phyloP scores from a whole-genome alignment of 2,329 filamentous ascomycete species.

The Orbilia blumenaviensis region DNA sequence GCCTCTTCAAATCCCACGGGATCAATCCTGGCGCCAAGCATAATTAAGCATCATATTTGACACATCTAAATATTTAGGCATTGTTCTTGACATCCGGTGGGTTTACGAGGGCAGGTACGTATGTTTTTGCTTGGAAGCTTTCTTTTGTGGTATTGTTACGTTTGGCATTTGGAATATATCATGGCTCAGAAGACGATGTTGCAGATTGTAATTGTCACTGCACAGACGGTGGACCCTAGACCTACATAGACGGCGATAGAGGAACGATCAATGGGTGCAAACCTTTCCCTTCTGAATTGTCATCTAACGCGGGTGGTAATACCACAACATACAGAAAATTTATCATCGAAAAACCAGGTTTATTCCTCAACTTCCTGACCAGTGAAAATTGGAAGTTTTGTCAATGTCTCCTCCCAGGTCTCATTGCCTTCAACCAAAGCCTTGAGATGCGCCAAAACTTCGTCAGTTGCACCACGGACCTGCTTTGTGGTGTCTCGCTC shows the following conservation, averaged over 20 bases:
- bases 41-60: not conserved
- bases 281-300: no score
- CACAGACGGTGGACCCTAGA: no score
- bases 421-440: slow-evolving; percentile 71
- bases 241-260: no score
- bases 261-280: no score
- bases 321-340: not conserved
- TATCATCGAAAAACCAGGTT: not conserved
- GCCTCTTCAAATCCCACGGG: slow-evolving; percentile 34
- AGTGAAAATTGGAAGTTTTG: slow-evolving; percentile 83
- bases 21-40: slow-evolving; percentile 29
- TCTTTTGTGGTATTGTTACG: no score
- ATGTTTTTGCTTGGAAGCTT: no score
- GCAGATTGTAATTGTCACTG: no score
- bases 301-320: no score
- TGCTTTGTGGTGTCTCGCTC: slow-evolving; percentile 92
- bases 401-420: slow-evolving; percentile 75
- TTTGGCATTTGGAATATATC: no score
- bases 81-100: not conserved
- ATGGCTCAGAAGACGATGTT: no score
- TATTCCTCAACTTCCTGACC: slow-evolving; percentile 71
- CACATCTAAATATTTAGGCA: slow-evolving; percentile 1
- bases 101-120: not conserved
- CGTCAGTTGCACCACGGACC: slow-evolving; percentile 82
- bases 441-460: slow-evolving; percentile 78